These are phyloP conservation scores for Lasiosphaeria miniovina DNA, from an alignment of 495 filamentous ascomycete genomes.

Conservation along the genomic window DNA sequence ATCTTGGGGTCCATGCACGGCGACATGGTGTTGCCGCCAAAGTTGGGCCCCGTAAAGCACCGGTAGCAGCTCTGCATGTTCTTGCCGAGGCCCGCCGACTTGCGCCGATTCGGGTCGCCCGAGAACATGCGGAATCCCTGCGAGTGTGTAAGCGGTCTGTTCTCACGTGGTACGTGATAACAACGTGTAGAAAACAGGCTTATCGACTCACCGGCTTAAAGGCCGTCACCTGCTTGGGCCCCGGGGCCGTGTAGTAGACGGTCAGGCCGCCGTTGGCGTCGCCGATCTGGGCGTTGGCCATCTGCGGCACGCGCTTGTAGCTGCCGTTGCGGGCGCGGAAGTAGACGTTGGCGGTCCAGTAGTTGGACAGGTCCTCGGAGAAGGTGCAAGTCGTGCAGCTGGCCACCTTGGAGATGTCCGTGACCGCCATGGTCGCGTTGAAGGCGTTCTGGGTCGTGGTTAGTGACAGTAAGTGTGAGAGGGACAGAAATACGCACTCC, in stretches of 20 bases:
- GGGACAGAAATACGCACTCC: slow-evolving; percentile 18
- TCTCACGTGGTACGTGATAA: too few species aligned
- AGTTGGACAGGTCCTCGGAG: slow-evolving; percentile 47
- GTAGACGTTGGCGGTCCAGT: slow-evolving; percentile 54
- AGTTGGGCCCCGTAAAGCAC: slow-evolving; percentile 48
- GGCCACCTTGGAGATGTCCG: slow-evolving; percentile 36
- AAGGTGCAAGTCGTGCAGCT: slow-evolving; percentile 45
- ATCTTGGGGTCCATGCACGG: slow-evolving; percentile 39
- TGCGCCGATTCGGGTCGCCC: slow-evolving; percentile 39
- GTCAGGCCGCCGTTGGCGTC: slow-evolving; percentile 28
- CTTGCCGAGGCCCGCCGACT: slow-evolving; percentile 26
- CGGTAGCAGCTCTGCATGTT: slow-evolving; percentile 43
- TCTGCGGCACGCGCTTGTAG: slow-evolving; percentile 45
- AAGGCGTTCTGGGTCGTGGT: slow-evolving; percentile 30
- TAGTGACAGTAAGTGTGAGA: background rate
- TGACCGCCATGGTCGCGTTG: slow-evolving; percentile 41
- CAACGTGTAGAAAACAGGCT: background rate
- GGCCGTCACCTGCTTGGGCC: slow-evolving; percentile 43
- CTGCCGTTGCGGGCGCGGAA: slow-evolving; percentile 51
- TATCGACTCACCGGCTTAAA: slow-evolving; percentile 43
- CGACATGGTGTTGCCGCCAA: slow-evolving; percentile 37
- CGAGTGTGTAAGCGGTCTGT: too few species aligned
- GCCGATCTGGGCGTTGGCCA: slow-evolving; percentile 24
- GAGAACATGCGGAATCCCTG: slow-evolving; percentile 53
- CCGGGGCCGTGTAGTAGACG: slow-evolving; percentile 29